Evolutionary conservation across 2,329 filamentous ascomycete genomes (phyloP).

Genomic region (Blastomyces gilchristii): DNA sequence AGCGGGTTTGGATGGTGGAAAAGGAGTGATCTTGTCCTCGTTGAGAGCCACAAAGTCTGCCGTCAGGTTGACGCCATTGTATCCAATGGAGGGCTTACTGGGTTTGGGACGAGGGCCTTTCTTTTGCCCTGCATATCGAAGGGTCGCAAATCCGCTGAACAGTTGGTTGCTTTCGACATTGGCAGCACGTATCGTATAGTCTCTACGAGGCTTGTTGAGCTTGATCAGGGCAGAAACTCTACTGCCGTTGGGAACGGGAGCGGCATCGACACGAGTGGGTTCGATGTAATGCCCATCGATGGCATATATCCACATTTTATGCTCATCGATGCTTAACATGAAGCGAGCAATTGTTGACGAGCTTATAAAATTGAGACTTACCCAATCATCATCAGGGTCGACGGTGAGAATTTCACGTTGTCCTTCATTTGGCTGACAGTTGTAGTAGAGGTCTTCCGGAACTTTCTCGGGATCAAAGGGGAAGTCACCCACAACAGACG

Average conservation of each 20-base stretch:
- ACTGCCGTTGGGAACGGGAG: constrained; percentile 29
- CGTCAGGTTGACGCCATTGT: constrained; percentile 38
- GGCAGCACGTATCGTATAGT: constrained; percentile 41
- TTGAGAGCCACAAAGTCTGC: constrained; percentile 37
- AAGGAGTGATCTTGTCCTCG: constrained; percentile 35
- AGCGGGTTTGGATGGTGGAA: constrained; percentile 35
- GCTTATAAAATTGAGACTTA: constrained; percentile 32
- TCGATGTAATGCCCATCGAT: constrained; percentile 36
- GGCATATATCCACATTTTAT: constrained; percentile 37
- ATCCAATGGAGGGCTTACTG: constrained; percentile 38
- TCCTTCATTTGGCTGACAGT: constrained; percentile 20
- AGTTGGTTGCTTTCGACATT: constrained; percentile 43
- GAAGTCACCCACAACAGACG: constrained; percentile 14
- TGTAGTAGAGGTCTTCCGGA: constrained; percentile 18
- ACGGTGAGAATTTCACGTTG: constrained; percentile 25
- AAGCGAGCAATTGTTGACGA: constrained; percentile 25
- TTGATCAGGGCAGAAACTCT: constrained; percentile 36
- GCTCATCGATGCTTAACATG: constrained; percentile 35
- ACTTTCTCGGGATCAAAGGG: constrained; percentile 18
- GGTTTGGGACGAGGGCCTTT: constrained; percentile 16
- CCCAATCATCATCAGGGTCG: constrained; percentile 25
- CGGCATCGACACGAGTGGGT: constrained; percentile 29
- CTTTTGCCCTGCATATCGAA: constrained; percentile 33
- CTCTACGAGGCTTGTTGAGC: constrained; percentile 28
- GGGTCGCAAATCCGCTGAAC: constrained; percentile 41